Evolutionary conservation across 352 stramenopile species (phyloP).

Genomic region (Pelagophyceae sp.): DNA sequence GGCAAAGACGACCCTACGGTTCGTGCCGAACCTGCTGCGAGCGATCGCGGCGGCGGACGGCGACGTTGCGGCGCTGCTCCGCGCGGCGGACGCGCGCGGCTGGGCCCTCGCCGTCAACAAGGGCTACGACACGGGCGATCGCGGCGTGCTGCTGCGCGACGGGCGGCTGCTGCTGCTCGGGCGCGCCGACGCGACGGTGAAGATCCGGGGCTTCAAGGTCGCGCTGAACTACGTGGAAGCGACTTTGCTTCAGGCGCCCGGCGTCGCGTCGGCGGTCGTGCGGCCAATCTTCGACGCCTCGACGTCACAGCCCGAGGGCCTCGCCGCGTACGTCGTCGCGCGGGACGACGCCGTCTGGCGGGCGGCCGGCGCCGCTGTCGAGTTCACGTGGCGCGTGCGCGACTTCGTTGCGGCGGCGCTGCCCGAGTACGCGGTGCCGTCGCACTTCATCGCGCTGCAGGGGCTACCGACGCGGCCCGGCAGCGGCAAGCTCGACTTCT

Average conservation of each 20-base stretch:
- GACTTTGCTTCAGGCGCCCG: neutral
- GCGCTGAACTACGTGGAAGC: conserved; percentile 10
- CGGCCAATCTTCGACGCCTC: neutral
- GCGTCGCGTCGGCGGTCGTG: neutral
- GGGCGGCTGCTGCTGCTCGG: neutral
- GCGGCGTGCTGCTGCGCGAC: neutral
- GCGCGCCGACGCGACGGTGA: conserved; percentile 7
- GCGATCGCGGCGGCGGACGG: neutral
- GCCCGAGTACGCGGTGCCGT: conserved; percentile 66
- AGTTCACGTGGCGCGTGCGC: neutral
- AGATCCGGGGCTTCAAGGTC: conserved; percentile 21
- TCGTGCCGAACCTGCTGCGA: neutral
- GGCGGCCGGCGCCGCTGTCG: too few species aligned
- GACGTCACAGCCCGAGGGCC: neutral
- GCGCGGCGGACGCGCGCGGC: neutral
- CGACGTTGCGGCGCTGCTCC: neutral
- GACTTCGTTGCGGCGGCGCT: conserved; percentile 59
- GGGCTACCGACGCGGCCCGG: conserved; percentile 65
- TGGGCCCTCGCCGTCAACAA: neutral
- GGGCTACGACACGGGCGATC: conserved; percentile 16
- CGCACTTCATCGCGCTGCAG: conserved; percentile 63
- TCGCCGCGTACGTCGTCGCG: conserved; percentile 3
- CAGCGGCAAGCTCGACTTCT: conserved; percentile 13
- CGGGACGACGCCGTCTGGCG: too few species aligned
- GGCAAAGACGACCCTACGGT: neutral